Evolutionary conservation across 2,329 filamentous ascomycete species (phyloP).

Genomic region (Aspergillus piperis): DNA sequence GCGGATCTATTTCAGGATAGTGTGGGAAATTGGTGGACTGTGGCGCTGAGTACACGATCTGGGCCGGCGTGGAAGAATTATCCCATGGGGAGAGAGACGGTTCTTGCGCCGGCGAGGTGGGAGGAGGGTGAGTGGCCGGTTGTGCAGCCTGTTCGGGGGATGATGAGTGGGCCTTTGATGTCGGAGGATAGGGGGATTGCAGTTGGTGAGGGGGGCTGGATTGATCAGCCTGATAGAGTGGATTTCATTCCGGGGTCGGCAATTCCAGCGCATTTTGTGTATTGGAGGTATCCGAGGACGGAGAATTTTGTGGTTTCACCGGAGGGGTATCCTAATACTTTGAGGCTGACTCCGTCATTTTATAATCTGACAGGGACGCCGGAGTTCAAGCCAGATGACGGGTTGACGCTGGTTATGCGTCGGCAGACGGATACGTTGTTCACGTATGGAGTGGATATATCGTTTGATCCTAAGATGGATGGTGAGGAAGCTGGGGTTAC

Average conservation of each 20-base stretch:
- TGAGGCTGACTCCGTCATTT: conserved; percentile 52
- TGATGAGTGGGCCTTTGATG: conserved; percentile 18
- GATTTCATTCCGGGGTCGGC: conserved; percentile 49
- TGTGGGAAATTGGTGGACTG: conserved; percentile 56
- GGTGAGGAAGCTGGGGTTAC: conserved; percentile 21
- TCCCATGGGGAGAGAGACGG: conserved; percentile 58
- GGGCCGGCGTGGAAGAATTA: conserved; percentile 42
- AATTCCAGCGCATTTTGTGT: conserved; percentile 57
- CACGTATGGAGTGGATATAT: conserved; percentile 17
- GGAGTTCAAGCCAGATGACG: conserved; percentile 10
- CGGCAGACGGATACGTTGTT: conserved; percentile 24
- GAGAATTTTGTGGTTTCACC: conserved; percentile 52
- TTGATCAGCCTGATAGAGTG: conserved; percentile 47
- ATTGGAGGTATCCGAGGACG: conserved; percentile 55
- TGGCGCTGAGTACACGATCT: conserved; percentile 48
- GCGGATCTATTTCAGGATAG: conserved; percentile 59
- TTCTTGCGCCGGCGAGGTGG: conserved; percentile 55
- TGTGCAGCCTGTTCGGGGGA: conserved; percentile 17
- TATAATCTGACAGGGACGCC: conserved; percentile 58
- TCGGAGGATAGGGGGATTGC: conserved; percentile 11
- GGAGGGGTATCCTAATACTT: conserved; percentile 43
- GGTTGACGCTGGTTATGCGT: conserved; percentile 14
- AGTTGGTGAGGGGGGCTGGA: conserved; percentile 32
- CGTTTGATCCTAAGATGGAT: neutral
- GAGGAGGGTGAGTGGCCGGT: conserved; percentile 50